Evolutionary conservation across 805 yeast genomes (phyloP), one percentile per base, ranked within the genome.

Genomic region (Wickerhamiella sergipiensis): DNA sequence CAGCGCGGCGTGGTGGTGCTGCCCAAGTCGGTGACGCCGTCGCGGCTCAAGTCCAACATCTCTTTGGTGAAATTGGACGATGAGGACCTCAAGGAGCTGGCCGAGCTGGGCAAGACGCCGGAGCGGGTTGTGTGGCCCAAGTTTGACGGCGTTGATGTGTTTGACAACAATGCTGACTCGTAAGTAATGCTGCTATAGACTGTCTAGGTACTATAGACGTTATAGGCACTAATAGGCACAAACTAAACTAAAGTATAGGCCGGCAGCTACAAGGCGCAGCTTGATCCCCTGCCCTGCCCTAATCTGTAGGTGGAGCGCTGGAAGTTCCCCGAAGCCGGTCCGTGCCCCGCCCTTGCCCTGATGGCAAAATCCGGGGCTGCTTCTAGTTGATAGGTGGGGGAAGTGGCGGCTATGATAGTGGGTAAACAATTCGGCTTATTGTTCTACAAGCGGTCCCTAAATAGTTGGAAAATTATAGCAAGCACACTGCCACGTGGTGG

Each of bases 11-110:
- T 83, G 52, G 71, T 73, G 15, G 77, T 73, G 1, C 66, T 83
- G 40, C 85, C 89, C 43, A 77, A 88, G 67, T 80, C 92, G 0
- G 70, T 80, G 8, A 83, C 81, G 50, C 69, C 76, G 4, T 75
- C 71, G 31, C 77, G 94, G 63, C 74, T 84, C 50, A 63, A 64
- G 22, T 55, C 64, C 9, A 70, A 71, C 56, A 61, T 70, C 21
- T 65, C 69, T 54, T 67, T 67, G 31, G 55, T 68, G 22, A 65
- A 68, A 2, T 61, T 77, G 40, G 56, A 71, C 13, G 52, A 57
- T n/a, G 73, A 69, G 23, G 79, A 76, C 44, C 48, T 76, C 38
- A 61, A 61, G 8, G 57, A 47, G 26, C 47, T 55, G 26, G 49
- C 49, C 46, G 39, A n/a, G 19, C 22, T 50, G 12, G 55, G 57